Percentiles rank a stretch among this genome's conserved stretches.
Conservation (phyloP, 495 filamentous ascomycete genomes). For the Baudoinia panamericana region DNA sequence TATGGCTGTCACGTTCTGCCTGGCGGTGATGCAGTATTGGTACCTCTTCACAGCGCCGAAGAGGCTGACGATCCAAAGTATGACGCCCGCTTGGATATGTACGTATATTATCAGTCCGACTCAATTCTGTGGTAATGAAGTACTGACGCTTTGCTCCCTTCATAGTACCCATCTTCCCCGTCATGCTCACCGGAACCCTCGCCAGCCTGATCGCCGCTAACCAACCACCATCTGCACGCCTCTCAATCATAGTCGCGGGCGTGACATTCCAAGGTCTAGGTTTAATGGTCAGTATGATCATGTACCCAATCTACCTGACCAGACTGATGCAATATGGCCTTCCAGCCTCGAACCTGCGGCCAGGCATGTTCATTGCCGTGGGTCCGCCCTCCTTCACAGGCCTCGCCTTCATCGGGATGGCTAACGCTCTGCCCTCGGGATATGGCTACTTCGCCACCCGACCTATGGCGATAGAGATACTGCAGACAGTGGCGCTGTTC, state of each 20-base stretch:
- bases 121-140: no score
- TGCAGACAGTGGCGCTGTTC: no score
- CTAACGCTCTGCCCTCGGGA: conserved; percentile 32
- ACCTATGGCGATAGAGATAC: no score
- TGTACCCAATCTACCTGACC: conserved; percentile 32
- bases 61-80: conserved; percentile 27
- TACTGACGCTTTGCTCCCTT: no score
- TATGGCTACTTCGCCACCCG: conserved; percentile 23
- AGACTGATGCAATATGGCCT: conserved; percentile 26
- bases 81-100: conserved; percentile 43
- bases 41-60: conserved; percentile 37
- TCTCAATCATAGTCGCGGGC: conserved; percentile 38
- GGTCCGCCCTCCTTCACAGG: conserved; percentile 46
- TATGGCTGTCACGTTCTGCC: conserved; percentile 29
- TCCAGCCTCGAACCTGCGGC: conserved; percentile 19
- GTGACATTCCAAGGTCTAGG: conserved; percentile 41
- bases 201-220: conserved; percentile 29
- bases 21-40: conserved; percentile 38
- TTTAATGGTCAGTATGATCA: conserved; percentile 35
- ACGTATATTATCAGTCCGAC: conserved; percentile 34
- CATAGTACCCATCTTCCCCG: background rate
- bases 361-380: conserved; percentile 26
- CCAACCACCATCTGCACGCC: conserved; percentile 31
- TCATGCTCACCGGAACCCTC: conserved; percentile 38
- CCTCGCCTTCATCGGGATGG: conserved; percentile 55